Evolutionary conservation across 805 yeast species (phyloP), one percentile per base, ranked within the genome.

Genomic region (Ogataea trehalophila): DNA sequence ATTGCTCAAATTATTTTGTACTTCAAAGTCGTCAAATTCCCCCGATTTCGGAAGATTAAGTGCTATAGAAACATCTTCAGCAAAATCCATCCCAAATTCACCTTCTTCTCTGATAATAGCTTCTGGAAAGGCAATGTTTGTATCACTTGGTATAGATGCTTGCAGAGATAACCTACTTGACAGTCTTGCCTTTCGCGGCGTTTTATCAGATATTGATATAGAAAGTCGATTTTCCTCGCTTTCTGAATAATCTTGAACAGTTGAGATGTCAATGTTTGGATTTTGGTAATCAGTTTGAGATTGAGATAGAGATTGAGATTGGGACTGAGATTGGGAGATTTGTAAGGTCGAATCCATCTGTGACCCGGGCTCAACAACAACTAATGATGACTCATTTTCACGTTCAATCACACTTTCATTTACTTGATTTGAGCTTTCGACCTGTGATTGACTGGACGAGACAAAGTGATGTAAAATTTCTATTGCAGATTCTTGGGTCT

Each of bases 121-220:
- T 45, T 65, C 66, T 1, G 70, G 70, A 7, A 66, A 45, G 1
- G 70, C 70, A 20, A 66, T 56, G 42, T 62, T 64, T 1, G 67
- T 56, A 14, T 63, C 65, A n/a, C 54, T 52, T 5, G 59, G 53
- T 6, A 57, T 18, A 2, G 63, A 48, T 3, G 55, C 52, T 17
- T 59, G 63, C 14, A 62, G 23, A 0, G 67, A 62, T 23, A 64
- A 46, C 31, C 67, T 37, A 43, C 56, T 50, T 11, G 63, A 57
- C 18, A 55, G 29, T 35, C 58, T 43, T 7, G 56, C 58, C 38
- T 49, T 50, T 47, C 59, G 49, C 17, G 58, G 58, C 6, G 56
- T 54, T 42, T 41, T 55, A 39, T 50, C 59, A n/a, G 52, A 46
- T 14, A 52, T 43, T 13, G 42, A 14, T n/a, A 42, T 33, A 15